phyloP scores from a whole-genome alignment of 179 eudicot genomes.

The Vitellaria paradoxa region DNA sequence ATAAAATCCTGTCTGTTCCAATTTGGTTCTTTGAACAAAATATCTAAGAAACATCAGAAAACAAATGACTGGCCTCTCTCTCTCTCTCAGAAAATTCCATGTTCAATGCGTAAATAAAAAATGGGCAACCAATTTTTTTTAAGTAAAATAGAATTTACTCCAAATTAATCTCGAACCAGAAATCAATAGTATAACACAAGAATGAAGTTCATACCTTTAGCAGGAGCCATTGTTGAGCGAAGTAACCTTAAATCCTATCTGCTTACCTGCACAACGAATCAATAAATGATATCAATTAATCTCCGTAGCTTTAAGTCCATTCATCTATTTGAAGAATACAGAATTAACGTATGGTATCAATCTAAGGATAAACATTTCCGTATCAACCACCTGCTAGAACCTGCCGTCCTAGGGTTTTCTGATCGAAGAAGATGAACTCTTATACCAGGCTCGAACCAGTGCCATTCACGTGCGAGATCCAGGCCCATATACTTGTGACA shows the following conservation, averaged over 20 bases:
- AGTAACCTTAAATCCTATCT: slow-evolving; percentile 1
- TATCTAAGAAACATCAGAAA: too few relatives aligned
- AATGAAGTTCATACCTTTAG: slow-evolving; percentile 13
- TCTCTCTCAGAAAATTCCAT: too few relatives aligned
- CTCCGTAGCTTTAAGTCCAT: not conserved
- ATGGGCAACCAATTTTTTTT: too few relatives aligned
- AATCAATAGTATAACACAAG: not conserved
- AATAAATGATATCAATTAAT: not conserved
- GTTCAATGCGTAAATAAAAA: too few relatives aligned
- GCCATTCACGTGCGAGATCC: not conserved
- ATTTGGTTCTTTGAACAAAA: too few relatives aligned
- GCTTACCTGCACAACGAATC: slow-evolving; percentile 4
- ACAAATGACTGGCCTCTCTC: too few relatives aligned
- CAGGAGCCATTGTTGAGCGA: slow-evolving; percentile 16
- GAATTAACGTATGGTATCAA: not conserved
- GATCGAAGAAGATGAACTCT: not conserved
- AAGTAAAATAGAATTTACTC: too few relatives aligned
- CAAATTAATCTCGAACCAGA: not conserved
- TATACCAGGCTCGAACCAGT: not conserved
- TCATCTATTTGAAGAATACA: not conserved
- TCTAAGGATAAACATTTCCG: too few relatives aligned
- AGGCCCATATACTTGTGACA: too few relatives aligned
- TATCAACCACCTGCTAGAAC: too few relatives aligned
- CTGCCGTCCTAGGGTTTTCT: slow-evolving; percentile 19
- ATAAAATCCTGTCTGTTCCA: not conserved